Base-by-base conservation (phyloP, 2,329 filamentous ascomycete genomes). In the Fusarium sp. region DNA sequence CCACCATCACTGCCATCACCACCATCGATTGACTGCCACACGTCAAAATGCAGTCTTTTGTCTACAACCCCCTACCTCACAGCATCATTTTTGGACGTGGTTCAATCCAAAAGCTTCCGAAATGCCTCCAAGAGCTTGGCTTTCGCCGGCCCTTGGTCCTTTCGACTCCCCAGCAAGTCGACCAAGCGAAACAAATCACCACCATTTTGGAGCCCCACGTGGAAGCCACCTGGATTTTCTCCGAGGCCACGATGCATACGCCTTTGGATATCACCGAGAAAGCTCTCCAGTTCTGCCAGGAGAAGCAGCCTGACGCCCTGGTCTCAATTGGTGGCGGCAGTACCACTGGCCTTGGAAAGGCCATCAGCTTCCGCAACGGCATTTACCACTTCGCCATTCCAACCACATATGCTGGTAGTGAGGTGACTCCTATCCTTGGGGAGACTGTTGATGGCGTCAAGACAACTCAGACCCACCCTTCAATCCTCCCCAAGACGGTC, bases 381-480 rank as follows among this genome's bases (percentile, higher is more conserved):
- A 76, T 90, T 37, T 85, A 84, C 27, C 88, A 90, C 20, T 41
- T 90, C 65, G 66, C 58, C 35, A 87, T 91, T 57, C 88, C 89
- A 18, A 91, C 89, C 3, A 90, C 89, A 1, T 91, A 91, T 76
- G 87, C 89, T 6, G 89, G 89, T 5, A 89, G 87, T 69, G 91
- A 92, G 78, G 90, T 92, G 86, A 92, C 91, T 5, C 88, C 90
- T 0, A 91, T 92, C 57, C 81, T 92, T 16, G 91, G 91, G 3
- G 90, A 92, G 81, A 92, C 90, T 0, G 83, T 85, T 18, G 85
- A 88, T 63, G 90, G 90, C 1, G 78, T 84, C 69, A 92, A 92
- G 81, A 88, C 85, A 65, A 92, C 90, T 84, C 82, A 6, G 89
- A 92, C 78, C 86, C 88, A 74, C 90, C 90, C 2, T 85, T 92